phyloP scores from a whole-genome alignment of 108 stramenopile species.

The Hondaea fermentalgiana region DNA sequence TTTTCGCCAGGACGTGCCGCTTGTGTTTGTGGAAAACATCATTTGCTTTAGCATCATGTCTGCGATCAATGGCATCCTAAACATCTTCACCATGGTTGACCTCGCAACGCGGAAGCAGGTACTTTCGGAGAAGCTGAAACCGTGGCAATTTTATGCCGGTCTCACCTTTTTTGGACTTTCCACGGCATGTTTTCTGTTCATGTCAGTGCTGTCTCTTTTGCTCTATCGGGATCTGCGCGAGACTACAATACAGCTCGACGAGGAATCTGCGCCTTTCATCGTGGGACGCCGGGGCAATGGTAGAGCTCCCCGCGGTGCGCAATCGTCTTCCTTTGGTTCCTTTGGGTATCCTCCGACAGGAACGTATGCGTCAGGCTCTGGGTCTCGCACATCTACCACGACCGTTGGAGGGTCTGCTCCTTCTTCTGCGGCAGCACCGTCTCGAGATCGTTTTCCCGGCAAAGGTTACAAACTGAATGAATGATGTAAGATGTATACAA shows the following conservation, averaged over 20 bases:
- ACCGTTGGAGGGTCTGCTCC: neutral
- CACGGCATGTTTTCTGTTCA: neutral
- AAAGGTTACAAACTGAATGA: neutral
- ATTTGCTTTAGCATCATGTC: neutral
- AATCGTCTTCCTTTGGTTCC: neutral
- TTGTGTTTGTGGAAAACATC: neutral
- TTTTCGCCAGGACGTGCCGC: neutral
- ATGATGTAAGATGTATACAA: neutral
- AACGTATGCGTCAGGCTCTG: neutral
- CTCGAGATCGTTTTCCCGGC: neutral
- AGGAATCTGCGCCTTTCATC: neutral
- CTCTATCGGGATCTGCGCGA: neutral
- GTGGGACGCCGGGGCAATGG: neutral
- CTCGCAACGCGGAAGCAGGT: neutral
- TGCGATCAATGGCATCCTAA: neutral
- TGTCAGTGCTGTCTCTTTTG: neutral
- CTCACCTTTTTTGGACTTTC: neutral
- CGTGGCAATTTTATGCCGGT: neutral
- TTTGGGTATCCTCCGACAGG: neutral
- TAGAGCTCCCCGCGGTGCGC: neutral
- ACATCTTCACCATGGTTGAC: neutral
- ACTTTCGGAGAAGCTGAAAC: neutral
- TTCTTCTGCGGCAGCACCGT: neutral
- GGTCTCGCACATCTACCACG: neutral
- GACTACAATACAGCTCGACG: neutral